Evolutionary conservation across 148 eudicot genomes (phyloP), one percentile per base, ranked within the genome.

Genomic region (Rhododendron williamsianum): DNA sequence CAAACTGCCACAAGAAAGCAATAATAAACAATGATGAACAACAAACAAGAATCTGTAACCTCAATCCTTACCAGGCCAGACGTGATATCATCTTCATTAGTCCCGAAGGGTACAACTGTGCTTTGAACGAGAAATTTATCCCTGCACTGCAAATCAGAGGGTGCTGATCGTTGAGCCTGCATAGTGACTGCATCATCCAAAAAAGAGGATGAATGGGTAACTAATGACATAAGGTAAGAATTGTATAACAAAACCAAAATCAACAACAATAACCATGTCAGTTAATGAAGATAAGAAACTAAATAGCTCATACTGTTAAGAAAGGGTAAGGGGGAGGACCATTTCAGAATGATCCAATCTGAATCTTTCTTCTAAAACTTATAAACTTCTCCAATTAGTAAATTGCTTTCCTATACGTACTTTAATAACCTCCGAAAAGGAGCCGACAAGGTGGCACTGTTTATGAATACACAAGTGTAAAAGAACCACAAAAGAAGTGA

Each of bases 121-220:
- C 95, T 88, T 83, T 93, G 98, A 80, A 94, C 87, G 18, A 94
- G 86, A 83, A 94, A 94, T 83, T 94, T 94, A 88, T 94, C 98
- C 86, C 90, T 94, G 91, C 96, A 94, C 23, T 78, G 90, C 89
- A 93, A 83, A 76, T 93, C 96, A 84, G 94, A 89, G 67, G 98
- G 92, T 82, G 87, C 89, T 9, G 91, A 87, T 81, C 82, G 85
- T 80, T 91, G 94, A 82, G 93, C 92, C 83, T 91, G 96, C 98
- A 94, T 92, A 58, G 91, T 89, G 84, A 94, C 98, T 94, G 91
- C 89, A 87, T 80, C 51, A 33, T 33, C 60, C 84, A 78, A 63
- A 82, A 10, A 84, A 69, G 36, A 33, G 33, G 19, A 82, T 71
- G 38, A 27, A 38, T 33, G 25, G 27, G 69, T 38, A 7, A 35